Conservation (phyloP, 768 basidiomycete genomes). For the Pulveroboletus frians region DNA sequence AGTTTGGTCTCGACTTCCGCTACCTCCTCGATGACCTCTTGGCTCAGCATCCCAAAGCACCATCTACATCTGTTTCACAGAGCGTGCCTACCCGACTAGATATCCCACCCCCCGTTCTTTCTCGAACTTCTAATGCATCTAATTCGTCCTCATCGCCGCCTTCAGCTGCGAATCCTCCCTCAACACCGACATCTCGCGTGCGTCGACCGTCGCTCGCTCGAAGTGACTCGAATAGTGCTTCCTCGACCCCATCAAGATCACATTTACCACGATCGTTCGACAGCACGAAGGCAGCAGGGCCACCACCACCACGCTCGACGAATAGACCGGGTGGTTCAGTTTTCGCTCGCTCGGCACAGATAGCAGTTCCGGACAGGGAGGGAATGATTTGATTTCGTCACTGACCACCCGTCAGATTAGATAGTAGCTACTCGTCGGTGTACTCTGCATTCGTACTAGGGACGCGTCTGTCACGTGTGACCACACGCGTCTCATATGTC, state of each 20-base stretch:
- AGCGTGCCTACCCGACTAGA: constrained; percentile 29
- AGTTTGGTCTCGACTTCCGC: constrained; percentile 91
- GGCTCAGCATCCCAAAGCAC: constrained; percentile 43
- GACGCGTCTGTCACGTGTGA: constrained; percentile 24
- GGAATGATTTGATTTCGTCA: constrained; percentile 50
- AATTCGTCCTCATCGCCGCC: constrained; percentile 16
- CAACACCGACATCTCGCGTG: constrained; percentile 27
- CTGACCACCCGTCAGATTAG: neutral
- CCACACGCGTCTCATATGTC: constrained; percentile 9
- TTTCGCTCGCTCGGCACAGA: constrained; percentile 40
- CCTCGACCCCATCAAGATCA: constrained; percentile 12
- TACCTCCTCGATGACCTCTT: constrained; percentile 82
- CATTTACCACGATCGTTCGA: constrained; percentile 28
- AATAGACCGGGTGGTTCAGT: constrained; percentile 57
- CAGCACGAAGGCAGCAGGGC: constrained; percentile 39
- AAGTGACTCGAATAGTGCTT: constrained; percentile 25
- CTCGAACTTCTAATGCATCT: constrained; percentile 13
- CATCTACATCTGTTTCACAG: constrained; percentile 11
- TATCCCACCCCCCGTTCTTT: constrained; percentile 13
- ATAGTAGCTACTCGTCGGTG: neutral
- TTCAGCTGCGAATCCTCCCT: constrained; percentile 12
- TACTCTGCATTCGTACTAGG: neutral
- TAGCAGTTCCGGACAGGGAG: constrained; percentile 51
- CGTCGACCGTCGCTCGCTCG: constrained; percentile 23
- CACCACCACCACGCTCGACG: constrained; percentile 59